Evolutionary conservation across 140 eudicot species (phyloP).

Genomic region (Bidens hawaiensis): DNA sequence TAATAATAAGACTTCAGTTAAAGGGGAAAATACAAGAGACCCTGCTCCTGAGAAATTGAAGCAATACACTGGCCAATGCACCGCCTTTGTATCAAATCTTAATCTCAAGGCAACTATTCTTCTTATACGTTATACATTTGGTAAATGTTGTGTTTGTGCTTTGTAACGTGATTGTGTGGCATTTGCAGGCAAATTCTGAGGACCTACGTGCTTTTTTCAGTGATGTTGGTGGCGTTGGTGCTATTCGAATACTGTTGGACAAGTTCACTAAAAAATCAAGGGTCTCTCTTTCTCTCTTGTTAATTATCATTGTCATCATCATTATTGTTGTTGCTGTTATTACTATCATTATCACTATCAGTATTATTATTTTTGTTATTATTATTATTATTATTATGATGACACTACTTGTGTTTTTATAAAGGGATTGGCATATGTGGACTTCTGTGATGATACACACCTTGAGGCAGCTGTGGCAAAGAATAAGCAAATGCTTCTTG

Average conservation of each 20-base stretch:
- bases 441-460: conserved; percentile 73
- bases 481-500: conserved; percentile 59
- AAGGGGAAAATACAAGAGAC: conserved; percentile 26
- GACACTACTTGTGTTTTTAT: neutral
- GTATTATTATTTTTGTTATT: too few species aligned
- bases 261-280: conserved; percentile 69
- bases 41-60: conserved; percentile 41
- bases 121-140: neutral
- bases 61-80: conserved; percentile 70
- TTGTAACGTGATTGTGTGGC: neutral
- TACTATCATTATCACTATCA: too few species aligned
- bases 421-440: conserved; percentile 94
- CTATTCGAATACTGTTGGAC: conserved; percentile 67
- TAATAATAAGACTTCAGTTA: conserved; percentile 27
- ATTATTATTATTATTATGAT: neutral
- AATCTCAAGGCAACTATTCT: conserved; percentile 41
- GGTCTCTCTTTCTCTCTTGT: too few species aligned
- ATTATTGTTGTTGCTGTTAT: too few species aligned
- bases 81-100: conserved; percentile 83
- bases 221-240: conserved; percentile 79
- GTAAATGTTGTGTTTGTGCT: neutral
- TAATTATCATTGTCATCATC: neutral
- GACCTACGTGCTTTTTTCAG: conserved; percentile 64
- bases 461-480: conserved; percentile 76
- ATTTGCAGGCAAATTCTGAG: conserved; percentile 59